Evolutionary conservation across 2,329 filamentous ascomycete genomes (phyloP), one percentile per base, ranked within the genome.

Genomic region (Leptosphaerulina australis): DNA sequence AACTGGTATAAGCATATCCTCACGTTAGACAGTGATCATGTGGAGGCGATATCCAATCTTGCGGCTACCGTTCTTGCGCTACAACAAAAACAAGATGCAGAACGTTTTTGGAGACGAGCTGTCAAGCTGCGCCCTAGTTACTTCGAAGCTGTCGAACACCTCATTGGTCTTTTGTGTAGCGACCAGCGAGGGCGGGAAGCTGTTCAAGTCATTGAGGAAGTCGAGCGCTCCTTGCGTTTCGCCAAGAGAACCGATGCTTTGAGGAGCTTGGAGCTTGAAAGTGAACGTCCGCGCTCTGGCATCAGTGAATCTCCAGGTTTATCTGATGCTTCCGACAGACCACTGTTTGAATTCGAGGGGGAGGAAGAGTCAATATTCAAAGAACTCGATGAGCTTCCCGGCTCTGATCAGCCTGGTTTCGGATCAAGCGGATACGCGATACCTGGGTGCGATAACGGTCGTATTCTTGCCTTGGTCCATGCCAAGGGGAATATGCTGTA

Each of bases 401-500:
- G 74, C 30, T 70, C 72, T 5, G 73, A 72, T 34, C 76, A 79
- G 56, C 77, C 77, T 31, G 79, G 87, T 0, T 91, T 88, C 67
- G 88, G 86, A 1, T 87, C 87, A 3, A 94, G 90, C 70, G 92
- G 91, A 12, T 97, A 96, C 71, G 83, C 85, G 11, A 86, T 99
- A 33, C 83, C 91, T 4, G 91, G 88, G 2, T 85, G 83, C 33
- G 94, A 99, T 60, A 97, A 97, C 68, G 94, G 93, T 7, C 85
- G 94, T 52, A 91, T 99, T 65, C 81, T 99, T 34, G 89, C 91
- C n/a, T 81, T 99, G 12, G 86, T 97, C 30, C 94, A 99, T 74
- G 92, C 93, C 15, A 99, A 97, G 73, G 94, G 93, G n/a, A 97
- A 97, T 56, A 95, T 97, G 88, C 80, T 97, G 1, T 99, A 99